Percentiles rank a stretch among this genome's conserved stretches.
Evolutionary conservation across 495 filamentous ascomycete species (phyloP).

Genomic region (Penicillium odoratum): DNA sequence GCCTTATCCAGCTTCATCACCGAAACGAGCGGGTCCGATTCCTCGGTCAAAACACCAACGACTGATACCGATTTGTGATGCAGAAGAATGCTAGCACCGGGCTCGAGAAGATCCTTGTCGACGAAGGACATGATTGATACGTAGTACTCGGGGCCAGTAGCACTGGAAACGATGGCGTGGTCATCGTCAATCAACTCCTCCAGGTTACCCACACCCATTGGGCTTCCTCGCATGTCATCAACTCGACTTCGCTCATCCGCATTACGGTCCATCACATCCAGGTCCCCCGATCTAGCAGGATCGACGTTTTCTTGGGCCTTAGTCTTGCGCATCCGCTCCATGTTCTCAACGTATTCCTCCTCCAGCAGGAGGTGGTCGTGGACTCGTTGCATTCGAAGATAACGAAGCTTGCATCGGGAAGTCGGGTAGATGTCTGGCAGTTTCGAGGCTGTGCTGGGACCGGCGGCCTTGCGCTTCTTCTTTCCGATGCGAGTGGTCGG

Average conservation of each 20-base stretch:
- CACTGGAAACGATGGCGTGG: constrained; percentile 97
- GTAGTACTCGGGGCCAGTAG: constrained; percentile 98
- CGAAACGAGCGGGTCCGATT: constrained; percentile 91
- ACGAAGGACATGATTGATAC: constrained; percentile 99
- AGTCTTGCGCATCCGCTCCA: constrained; percentile 88
- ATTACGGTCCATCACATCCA: constrained; percentile 63
- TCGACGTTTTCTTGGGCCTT: constrained; percentile 75
- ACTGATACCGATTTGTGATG: constrained; percentile 99
- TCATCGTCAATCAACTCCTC: constrained; percentile 99
- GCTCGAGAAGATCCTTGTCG: constrained; percentile 97
- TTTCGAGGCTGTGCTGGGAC: constrained; percentile 91
- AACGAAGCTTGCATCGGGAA: constrained; percentile 93
- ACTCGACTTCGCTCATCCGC: constrained; percentile 95
- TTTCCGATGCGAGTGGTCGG: constrained; percentile 97
- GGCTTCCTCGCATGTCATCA: constrained; percentile 97
- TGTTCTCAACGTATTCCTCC: constrained; percentile 98
- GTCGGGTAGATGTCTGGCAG: constrained; percentile 91
- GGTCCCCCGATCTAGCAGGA: constrained; percentile 45
- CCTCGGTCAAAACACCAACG: constrained; percentile 94
- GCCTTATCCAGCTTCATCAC: constrained; percentile 99
- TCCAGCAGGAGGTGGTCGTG: constrained; percentile 97
- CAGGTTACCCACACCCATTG: constrained; percentile 97
- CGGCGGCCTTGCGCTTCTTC: constrained; percentile 92
- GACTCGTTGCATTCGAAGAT: constrained; percentile 96
- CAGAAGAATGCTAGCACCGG: constrained; percentile 90